Conservation (phyloP, 2,329 filamentous ascomycete genomes). For the Ceratocystis colombiana region DNA sequence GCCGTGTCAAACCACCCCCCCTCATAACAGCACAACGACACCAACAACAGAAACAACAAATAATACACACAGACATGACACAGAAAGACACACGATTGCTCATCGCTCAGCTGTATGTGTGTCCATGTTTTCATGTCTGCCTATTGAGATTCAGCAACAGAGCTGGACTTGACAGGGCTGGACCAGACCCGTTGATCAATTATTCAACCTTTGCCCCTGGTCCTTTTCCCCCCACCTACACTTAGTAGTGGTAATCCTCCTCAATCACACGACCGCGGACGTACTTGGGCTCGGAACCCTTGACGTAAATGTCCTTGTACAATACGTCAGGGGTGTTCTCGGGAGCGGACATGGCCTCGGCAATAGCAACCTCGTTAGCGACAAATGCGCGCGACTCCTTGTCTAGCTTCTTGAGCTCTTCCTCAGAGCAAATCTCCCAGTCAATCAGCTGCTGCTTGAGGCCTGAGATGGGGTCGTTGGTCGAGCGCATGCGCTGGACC, state of each 20-base stretch:
- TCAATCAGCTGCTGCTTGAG: slow-evolving; percentile 97
- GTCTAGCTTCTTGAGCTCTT: slow-evolving; percentile 92
- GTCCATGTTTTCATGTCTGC: neutral
- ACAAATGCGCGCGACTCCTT: slow-evolving; percentile 81
- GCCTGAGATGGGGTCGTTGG: slow-evolving; percentile 94
- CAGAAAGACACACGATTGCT: slow-evolving; percentile 27
- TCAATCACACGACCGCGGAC: slow-evolving; percentile 79
- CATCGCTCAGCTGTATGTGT: slow-evolving; percentile 27
- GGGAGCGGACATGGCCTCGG: slow-evolving; percentile 77
- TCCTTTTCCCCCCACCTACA: neutral
- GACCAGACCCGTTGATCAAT: neutral
- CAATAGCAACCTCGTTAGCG: slow-evolving; percentile 78
- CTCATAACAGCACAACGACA: neutral
- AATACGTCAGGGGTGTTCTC: slow-evolving; percentile 72
- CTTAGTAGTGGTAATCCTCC: slow-evolving; percentile 74
- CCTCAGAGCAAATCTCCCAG: slow-evolving; percentile 83
- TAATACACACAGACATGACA: neutral
- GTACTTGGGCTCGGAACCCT: slow-evolving; percentile 76
- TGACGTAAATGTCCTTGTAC: slow-evolving; percentile 93
- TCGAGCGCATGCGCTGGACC: slow-evolving; percentile 98
- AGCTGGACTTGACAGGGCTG: neutral
- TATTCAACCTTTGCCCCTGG: neutral
- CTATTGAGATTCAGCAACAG: neutral
- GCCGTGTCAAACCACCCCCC: slow-evolving; percentile 3
- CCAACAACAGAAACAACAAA: neutral